phyloP scores from a whole-genome alignment of 2,329 filamentous ascomycete genomes.

The Fusarium sp. region DNA sequence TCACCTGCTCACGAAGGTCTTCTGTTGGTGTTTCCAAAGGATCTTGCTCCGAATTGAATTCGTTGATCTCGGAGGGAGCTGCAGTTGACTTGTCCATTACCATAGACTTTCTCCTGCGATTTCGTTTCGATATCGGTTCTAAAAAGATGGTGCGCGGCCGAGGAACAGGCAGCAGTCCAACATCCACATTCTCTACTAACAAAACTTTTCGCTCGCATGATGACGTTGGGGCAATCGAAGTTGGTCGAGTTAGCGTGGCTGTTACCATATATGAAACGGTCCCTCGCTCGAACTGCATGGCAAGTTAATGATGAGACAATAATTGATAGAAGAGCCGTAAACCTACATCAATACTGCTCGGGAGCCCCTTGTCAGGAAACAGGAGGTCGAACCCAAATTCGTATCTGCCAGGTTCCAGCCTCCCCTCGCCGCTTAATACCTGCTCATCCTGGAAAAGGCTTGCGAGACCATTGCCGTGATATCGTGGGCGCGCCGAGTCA shows the following conservation, averaged over 20 bases:
- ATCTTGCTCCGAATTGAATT: constrained; percentile 51
- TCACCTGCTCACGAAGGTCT: constrained; percentile 50
- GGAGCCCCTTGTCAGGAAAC: constrained; percentile 75
- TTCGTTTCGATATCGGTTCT: constrained; percentile 82
- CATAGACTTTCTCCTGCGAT: constrained; percentile 70
- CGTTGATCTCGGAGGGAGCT: constrained; percentile 56
- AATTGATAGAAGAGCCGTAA: not conserved
- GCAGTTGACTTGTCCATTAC: constrained; percentile 58
- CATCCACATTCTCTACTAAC: constrained; percentile 85
- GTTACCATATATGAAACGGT: constrained; percentile 93
- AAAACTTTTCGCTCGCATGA: constrained; percentile 85
- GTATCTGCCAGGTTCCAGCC: constrained; percentile 78
- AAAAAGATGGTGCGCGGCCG: constrained; percentile 86
- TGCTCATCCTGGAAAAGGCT: constrained; percentile 86
- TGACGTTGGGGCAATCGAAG: constrained; percentile 82
- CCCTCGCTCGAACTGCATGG: constrained; percentile 86
- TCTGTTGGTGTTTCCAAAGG: constrained; percentile 58
- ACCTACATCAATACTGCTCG: constrained; percentile 95
- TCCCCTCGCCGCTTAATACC: constrained; percentile 81
- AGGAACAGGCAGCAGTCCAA: constrained; percentile 78
- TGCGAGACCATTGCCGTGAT: constrained; percentile 82
- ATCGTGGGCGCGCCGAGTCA: constrained; percentile 60
- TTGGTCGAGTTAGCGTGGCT: constrained; percentile 88
- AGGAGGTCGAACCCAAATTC: constrained; percentile 82
- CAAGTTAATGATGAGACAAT: constrained; percentile 17